Evolutionary conservation across 305 asterid genomes (phyloP).

Genomic region (Fraxinus sp.): DNA sequence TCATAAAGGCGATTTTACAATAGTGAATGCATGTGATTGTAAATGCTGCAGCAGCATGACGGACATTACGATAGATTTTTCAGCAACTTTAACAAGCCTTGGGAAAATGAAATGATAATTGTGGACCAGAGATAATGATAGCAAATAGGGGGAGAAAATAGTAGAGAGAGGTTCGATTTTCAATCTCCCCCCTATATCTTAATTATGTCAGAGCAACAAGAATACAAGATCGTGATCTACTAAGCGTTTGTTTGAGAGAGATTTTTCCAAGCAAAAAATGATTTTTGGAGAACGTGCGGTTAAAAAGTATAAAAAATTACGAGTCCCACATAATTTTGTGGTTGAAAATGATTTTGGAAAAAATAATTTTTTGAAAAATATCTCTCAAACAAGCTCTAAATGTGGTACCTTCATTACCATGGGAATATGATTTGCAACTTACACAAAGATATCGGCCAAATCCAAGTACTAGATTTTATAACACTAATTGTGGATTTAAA

Average conservation of each 20-base stretch:
- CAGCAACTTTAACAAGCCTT: background rate
- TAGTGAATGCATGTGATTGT: background rate
- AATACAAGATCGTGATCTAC: background rate
- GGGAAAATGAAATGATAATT: background rate
- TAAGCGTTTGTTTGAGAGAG: background rate
- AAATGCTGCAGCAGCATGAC: background rate
- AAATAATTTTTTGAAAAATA: too few species aligned
- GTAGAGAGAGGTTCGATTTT: background rate
- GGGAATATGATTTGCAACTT: slow-evolving; percentile 6
- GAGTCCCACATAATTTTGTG: background rate
- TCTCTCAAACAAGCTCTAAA: background rate
- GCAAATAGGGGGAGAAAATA: background rate
- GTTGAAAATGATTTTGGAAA: background rate
- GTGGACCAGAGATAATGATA: background rate
- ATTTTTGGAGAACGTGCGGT: background rate
- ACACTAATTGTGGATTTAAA: background rate
- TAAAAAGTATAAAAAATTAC: too few species aligned
- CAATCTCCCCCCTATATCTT: background rate
- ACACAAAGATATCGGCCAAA: slow-evolving; percentile 3
- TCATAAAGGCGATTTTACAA: background rate
- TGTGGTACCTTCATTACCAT: slow-evolving; percentile 6
- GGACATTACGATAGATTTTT: background rate
- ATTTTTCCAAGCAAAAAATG: background rate
- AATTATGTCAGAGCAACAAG: background rate
- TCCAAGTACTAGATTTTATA: slow-evolving; percentile 3